These are phyloP conservation scores for Fusarium sp. DNA, from an alignment of 2,329 filamentous ascomycete species.

Conservation along the genomic window DNA sequence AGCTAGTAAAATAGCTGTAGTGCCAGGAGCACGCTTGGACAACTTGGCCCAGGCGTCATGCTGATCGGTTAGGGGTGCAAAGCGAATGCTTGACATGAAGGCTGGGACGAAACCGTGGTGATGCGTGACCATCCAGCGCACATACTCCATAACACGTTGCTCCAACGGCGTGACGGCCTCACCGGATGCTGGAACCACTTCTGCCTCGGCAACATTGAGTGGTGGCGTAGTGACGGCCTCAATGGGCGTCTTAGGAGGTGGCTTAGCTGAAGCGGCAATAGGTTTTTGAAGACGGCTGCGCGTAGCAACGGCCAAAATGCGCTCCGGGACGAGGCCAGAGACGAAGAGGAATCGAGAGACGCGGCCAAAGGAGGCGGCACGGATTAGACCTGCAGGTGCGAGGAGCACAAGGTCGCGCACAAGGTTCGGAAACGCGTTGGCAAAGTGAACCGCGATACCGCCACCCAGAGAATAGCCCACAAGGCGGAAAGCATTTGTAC, in stretches of 20 bases:
- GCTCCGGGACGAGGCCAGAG: conserved; percentile 66
- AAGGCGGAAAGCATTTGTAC: conserved; percentile 68
- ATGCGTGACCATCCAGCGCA: conserved; percentile 68
- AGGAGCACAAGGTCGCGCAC: conserved; percentile 79
- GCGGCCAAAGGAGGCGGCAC: conserved; percentile 63
- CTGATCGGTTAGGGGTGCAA: conserved; percentile 66
- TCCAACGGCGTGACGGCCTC: conserved; percentile 56
- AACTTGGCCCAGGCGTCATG: conserved; percentile 63
- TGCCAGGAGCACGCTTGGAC: conserved; percentile 55
- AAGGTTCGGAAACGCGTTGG: conserved; percentile 76
- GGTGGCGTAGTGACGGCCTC: conserved; percentile 23
- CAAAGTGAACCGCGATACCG: conserved; percentile 80
- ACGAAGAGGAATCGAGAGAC: conserved; percentile 64
- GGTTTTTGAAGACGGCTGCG: conserved; percentile 62
- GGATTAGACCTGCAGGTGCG: conserved; percentile 81
- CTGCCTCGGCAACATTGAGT: conserved; percentile 57
- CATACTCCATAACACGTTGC: conserved; percentile 60
- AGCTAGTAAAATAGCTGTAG: conserved; percentile 65
- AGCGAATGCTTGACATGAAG: conserved; percentile 68
- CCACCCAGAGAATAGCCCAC: conserved; percentile 87
- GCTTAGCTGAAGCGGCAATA: conserved; percentile 54
- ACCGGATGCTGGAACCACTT: conserved; percentile 50
- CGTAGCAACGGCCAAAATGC: conserved; percentile 62
- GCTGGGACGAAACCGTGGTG: conserved; percentile 70
- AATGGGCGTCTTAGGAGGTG: conserved; percentile 45